A percentile compares a stretch with the other conserved stretches of the same genome.
These are phyloP conservation scores for Xylaria intraflava DNA, from an alignment of 495 filamentous ascomycete genomes.

Conservation along the genomic window DNA sequence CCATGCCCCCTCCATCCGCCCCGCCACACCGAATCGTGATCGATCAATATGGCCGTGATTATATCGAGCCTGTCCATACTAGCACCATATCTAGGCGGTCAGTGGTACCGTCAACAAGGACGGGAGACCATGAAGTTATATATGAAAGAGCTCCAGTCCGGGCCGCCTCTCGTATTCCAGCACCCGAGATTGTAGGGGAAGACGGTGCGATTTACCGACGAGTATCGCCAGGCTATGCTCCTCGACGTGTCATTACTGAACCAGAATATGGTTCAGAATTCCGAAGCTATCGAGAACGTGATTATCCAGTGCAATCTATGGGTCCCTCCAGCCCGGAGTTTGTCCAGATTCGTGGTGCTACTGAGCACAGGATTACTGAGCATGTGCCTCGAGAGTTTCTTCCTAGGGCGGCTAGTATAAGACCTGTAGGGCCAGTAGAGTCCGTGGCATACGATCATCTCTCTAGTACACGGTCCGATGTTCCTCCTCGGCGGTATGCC, in stretches of 20 bases:
- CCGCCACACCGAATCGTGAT: conserved; percentile 56
- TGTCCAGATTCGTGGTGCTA: conserved; percentile 29
- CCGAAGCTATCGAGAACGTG: conserved; percentile 46
- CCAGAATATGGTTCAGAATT: conserved; percentile 45
- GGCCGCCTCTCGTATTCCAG: conserved; percentile 46
- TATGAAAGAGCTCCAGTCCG: conserved; percentile 45
- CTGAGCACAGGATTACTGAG: conserved; percentile 29
- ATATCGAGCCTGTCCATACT: conserved; percentile 52
- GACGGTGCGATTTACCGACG: conserved; percentile 40
- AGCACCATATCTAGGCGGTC: conserved; percentile 38
- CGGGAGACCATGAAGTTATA: conserved; percentile 36
- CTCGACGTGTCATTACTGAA: conserved; percentile 47
- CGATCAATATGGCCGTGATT: conserved; percentile 66
- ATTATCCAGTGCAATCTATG: conserved; percentile 38
- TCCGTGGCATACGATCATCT: conserved; percentile 44
- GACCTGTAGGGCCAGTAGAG: conserved; percentile 51
- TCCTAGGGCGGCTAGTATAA: conserved; percentile 52
- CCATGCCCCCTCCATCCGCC: conserved; percentile 52
- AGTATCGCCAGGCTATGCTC: conserved; percentile 32
- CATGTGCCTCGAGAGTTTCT: conserved; percentile 47
- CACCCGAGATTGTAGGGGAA: conserved; percentile 41
- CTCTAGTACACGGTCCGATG: conserved; percentile 46
- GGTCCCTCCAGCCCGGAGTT: conserved; percentile 39
- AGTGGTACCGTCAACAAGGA: conserved; percentile 33
- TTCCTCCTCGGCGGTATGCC: conserved; percentile 36